Base-by-base conservation (phyloP, 345 rosid genomes). In the Cardiospermum halicacabum region DNA sequence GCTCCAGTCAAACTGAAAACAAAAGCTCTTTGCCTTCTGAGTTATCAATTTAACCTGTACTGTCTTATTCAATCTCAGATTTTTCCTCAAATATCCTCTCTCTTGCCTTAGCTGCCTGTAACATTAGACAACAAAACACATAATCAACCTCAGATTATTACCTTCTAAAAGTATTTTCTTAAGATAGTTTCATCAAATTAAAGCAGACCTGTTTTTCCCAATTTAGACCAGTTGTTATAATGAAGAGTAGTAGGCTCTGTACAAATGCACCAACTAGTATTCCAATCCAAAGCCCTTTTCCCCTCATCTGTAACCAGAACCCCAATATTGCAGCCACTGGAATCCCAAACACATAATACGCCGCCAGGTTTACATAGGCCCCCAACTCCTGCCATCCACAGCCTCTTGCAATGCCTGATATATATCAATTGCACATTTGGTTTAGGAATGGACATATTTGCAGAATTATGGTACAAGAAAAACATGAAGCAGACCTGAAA, bases 381-480 rank as follows among this genome's bases (percentile, higher is more conserved):
- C 92, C 96, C 26, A 85, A 72, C 49, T 87, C 74, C 74, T 89
- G 96, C 98, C 98, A 89, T 51, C 96, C 96, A 24, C 86, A 82
- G 51, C 95, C 98, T 73, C 96, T 89, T 8, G 91, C 88, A 70
- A 87, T 70, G 32, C 98, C 96, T 87, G 7, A 45, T 45, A 43
- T 7, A 61, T n/a, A 22, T n/a, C 43, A 5, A 34, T 34, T 34
- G 39, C 9, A 34, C 6, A 34, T 2, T 4, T 4, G 7, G 7
- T 32, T 32, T 32, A 32, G 36, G 36, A 32, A 32, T 32, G 7
- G 36, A 32, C 36, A 32, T 3, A 32, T 32, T 32, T 32, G 36
- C 36, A 34, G 1, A 34, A 34, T 2, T 5, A 34, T 34, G 9
- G 9, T 32, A 32, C 2, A 34, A 34, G 39, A 34, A 34, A 11